Evolutionary conservation across 495 filamentous ascomycete species (phyloP).

Genomic region (Eremomyces bilateralis): DNA sequence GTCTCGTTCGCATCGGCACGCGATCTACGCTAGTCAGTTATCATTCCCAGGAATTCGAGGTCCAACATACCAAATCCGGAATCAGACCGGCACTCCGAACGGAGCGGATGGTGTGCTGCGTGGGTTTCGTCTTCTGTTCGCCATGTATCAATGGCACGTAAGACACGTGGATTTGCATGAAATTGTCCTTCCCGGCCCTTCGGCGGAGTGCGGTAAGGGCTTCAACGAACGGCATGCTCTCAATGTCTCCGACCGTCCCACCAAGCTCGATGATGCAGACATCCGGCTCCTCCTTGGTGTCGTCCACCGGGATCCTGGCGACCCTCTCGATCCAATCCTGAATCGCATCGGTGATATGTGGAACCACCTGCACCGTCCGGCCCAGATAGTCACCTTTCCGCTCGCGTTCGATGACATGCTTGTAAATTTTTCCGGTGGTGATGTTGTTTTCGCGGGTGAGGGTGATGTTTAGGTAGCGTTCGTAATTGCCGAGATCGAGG

Average conservation of each 20-base stretch:
- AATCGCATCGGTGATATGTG: constrained; percentile 75
- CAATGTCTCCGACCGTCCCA: constrained; percentile 77
- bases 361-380: constrained; percentile 82
- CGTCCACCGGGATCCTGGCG: constrained; percentile 69
- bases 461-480: constrained; percentile 54
- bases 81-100: constrained; percentile 61
- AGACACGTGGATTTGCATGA: constrained; percentile 68
- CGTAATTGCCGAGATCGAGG: constrained; percentile 92
- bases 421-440: constrained; percentile 89
- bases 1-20: constrained; percentile 64
- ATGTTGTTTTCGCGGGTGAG: constrained; percentile 71
- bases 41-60: constrained; percentile 2
- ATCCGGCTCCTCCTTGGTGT: constrained; percentile 59
- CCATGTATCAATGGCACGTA: constrained; percentile 46
- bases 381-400: constrained; percentile 72
- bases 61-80: constrained; percentile 51
- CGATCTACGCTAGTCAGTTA: constrained; percentile 31
- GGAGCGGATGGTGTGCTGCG: constrained; percentile 69
- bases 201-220: constrained; percentile 58
- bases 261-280: constrained; percentile 77
- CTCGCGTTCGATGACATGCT: constrained; percentile 63
- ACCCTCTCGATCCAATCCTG: constrained; percentile 86
- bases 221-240: constrained; percentile 76
- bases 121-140: constrained; percentile 97
- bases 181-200: constrained; percentile 55